Conservation (phyloP, 1,139 yeast genomes). For the Meyerozyma sp. region DNA sequence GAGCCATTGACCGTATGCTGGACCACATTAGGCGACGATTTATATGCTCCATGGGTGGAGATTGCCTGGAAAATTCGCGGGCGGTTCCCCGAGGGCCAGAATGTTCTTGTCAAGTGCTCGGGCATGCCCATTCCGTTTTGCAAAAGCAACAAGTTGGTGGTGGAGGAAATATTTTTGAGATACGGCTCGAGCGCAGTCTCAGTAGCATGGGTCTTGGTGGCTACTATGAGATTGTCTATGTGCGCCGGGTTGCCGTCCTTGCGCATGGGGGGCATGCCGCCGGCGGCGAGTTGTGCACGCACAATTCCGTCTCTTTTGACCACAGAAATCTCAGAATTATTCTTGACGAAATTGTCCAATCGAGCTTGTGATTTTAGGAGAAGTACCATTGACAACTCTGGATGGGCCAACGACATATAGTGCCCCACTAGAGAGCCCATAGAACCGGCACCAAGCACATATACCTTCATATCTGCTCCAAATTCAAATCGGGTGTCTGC, state of each 20-base stretch:
- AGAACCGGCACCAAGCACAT: constrained; percentile 42
- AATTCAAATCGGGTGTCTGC: neutral
- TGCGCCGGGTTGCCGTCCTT: constrained; percentile 7
- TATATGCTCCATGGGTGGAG: constrained; percentile 74
- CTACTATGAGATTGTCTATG: constrained; percentile 51
- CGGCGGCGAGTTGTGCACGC: constrained; percentile 6
- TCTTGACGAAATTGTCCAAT: constrained; percentile 32
- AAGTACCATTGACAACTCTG: constrained; percentile 26
- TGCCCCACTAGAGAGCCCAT: constrained; percentile 37
- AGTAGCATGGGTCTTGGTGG: constrained; percentile 62
- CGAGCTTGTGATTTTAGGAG: constrained; percentile 35
- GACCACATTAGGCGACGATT: constrained; percentile 36
- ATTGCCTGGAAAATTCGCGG: constrained; percentile 72
- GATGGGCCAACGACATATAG: constrained; percentile 30
- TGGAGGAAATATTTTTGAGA: constrained; percentile 28
- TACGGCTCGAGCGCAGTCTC: constrained; percentile 43
- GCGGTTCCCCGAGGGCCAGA: constrained; percentile 49
- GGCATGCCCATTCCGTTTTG: constrained; percentile 77
- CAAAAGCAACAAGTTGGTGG: constrained; percentile 57
- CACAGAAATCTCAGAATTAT: constrained; percentile 31
- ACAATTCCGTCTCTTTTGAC: constrained; percentile 14
- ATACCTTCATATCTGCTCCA: constrained; percentile 17
- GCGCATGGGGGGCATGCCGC: constrained; percentile 8
- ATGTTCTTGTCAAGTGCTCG: constrained; percentile 42
- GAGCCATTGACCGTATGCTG: constrained; percentile 69